Evolutionary conservation across 805 yeast species (phyloP).

Genomic region (Metschnikowia amazonensis): DNA sequence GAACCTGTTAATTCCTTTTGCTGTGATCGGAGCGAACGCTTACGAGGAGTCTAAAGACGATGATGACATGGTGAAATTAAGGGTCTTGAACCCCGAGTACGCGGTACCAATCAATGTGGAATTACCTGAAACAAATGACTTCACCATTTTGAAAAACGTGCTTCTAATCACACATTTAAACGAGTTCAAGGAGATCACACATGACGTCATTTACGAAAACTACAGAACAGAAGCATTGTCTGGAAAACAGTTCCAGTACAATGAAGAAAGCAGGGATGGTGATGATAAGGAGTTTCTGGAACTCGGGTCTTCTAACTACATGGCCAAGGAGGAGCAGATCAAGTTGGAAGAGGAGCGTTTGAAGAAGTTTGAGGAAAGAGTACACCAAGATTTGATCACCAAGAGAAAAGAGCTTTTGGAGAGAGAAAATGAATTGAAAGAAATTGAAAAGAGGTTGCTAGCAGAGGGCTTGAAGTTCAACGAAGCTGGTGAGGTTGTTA

Average conservation of each 20-base stretch:
- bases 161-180: slow-evolving; percentile 78
- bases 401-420: slow-evolving; percentile 80
- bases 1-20: slow-evolving; percentile 62
- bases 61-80: slow-evolving; percentile 47
- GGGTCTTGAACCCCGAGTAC: slow-evolving; percentile 45
- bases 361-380: slow-evolving; percentile 80
- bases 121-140: slow-evolving; percentile 74
- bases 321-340: slow-evolving; percentile 82
- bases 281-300: slow-evolving; percentile 7
- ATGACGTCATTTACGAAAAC: slow-evolving; percentile 80
- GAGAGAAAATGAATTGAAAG: slow-evolving; percentile 80
- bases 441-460: slow-evolving; percentile 68
- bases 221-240: slow-evolving; percentile 85
- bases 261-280: slow-evolving; percentile 12
- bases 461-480: slow-evolving; percentile 49
- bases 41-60: slow-evolving; percentile 41
- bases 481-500: slow-evolving; percentile 21
- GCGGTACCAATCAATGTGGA: slow-evolving; percentile 59
- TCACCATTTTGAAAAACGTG: slow-evolving; percentile 73
- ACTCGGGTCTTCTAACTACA: slow-evolving; percentile 26
- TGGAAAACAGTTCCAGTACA: slow-evolving; percentile 50
- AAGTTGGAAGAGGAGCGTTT: slow-evolving; percentile 85
- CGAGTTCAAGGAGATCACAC: slow-evolving; percentile 86
- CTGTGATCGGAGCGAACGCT: slow-evolving; percentile 66
- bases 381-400: slow-evolving; percentile 77